A percentile compares a stretch with the other conserved stretches of the same genome.
phyloP scores from a whole-genome alignment of 2,329 filamentous ascomycete genomes.

The Periconia digitata region DNA sequence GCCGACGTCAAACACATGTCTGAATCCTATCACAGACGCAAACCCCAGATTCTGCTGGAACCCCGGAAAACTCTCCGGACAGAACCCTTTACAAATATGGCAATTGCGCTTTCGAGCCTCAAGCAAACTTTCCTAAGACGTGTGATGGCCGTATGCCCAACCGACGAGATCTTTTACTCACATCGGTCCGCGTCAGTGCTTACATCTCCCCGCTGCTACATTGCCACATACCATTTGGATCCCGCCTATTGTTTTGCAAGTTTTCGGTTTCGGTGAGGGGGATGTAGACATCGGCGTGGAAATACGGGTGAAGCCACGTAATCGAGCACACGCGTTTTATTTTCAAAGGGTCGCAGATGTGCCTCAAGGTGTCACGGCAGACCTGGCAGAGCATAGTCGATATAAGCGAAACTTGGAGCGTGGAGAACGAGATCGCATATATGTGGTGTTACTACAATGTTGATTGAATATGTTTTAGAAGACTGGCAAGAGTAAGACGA shows the following conservation, averaged over 20 bases:
- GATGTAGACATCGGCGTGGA: background rate
- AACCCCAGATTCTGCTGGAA: background rate
- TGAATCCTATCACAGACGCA: background rate
- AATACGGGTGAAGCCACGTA: background rate
- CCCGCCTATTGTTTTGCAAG: no score
- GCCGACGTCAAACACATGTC: background rate
- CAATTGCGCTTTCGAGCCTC: background rate
- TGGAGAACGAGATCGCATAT: no score
- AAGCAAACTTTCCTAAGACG: background rate
- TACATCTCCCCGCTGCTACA: background rate
- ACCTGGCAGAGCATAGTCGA: background rate
- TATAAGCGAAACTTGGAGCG: no score
- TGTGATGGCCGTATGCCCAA: background rate
- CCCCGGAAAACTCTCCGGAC: background rate
- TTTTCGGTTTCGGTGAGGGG: background rate
- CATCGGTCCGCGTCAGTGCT: background rate
- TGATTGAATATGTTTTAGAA: no score
- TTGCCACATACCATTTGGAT: background rate
- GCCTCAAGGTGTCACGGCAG: background rate
- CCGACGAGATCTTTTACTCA: background rate
- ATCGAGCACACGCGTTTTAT: background rate
- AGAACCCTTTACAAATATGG: background rate
- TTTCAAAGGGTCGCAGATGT: background rate
- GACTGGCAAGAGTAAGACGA: no score
- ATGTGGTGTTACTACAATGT: no score